These are phyloP conservation scores for Phytophthora lateralis DNA, from an alignment of 352 stramenopile genomes.

Conservation along the genomic window DNA sequence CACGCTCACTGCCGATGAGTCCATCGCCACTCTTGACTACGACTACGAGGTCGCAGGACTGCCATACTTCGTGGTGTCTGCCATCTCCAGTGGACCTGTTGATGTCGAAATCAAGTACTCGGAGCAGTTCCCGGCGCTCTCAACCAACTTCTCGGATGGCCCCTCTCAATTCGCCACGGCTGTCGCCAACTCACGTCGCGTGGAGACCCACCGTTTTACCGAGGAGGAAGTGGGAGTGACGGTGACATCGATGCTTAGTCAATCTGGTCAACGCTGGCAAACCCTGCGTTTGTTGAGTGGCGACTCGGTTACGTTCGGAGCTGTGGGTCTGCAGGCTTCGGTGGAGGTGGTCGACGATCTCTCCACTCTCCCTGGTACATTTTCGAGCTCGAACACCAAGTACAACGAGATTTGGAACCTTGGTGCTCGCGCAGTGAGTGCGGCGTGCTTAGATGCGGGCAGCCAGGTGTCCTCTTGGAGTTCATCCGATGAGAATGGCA, in stretches of 20 bases:
- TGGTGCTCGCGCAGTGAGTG: conserved; percentile 22
- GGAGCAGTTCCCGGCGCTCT: background rate
- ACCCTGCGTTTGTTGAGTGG: conserved; percentile 19
- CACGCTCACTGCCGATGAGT: background rate
- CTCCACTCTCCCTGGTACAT: conserved; percentile 13
- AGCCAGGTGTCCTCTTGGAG: conserved; percentile 23
- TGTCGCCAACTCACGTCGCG: background rate
- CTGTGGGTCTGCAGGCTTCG: conserved; percentile 18
- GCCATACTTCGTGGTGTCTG: background rate
- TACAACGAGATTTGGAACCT: conserved; percentile 30
- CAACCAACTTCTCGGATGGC: background rate
- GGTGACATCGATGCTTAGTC: no score
- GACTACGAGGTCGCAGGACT: background rate
- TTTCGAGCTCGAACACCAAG: conserved; percentile 28
- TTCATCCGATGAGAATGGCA: conserved; percentile 15
- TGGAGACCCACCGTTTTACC: background rate
- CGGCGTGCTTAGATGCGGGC: background rate
- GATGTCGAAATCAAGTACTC: background rate
- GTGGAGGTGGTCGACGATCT: conserved; percentile 23
- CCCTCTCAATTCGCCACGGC: no score
- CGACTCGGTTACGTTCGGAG: conserved; percentile 20
- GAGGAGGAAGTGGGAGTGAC: background rate
- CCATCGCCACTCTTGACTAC: background rate
- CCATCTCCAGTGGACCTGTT: no score
- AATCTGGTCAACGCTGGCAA: background rate